phyloP scores from a whole-genome alignment of 768 basidiomycete species.

The Russula virescens region DNA sequence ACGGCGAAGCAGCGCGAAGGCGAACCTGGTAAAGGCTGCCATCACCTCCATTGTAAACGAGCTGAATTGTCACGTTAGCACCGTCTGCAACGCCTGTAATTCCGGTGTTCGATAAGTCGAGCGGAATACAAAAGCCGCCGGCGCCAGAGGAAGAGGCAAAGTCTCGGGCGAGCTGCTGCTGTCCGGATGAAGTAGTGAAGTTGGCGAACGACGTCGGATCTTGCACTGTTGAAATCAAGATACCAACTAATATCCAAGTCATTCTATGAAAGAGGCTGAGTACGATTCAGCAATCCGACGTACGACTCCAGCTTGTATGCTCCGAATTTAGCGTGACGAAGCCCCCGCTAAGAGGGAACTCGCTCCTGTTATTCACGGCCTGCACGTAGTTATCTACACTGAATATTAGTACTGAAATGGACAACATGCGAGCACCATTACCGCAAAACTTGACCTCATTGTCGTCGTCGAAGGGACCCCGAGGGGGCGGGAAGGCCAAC shows the following conservation, averaged over 20 bases:
- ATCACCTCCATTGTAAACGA: slow-evolving; percentile 67
- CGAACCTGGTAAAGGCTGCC: slow-evolving; percentile 62
- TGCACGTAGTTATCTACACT: slow-evolving; percentile 55
- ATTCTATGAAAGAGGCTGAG: not conserved
- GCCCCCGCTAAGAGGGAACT: slow-evolving; percentile 62
- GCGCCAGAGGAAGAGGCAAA: slow-evolving; percentile 49
- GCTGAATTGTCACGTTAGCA: slow-evolving; percentile 67
- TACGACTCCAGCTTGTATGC: slow-evolving; percentile 58
- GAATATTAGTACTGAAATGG: not conserved
- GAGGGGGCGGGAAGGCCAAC: slow-evolving; percentile 65
- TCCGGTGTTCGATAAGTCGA: slow-evolving; percentile 49
- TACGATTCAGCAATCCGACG: slow-evolving; percentile 23
- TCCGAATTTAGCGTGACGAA: slow-evolving; percentile 60
- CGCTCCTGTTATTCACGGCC: slow-evolving; percentile 49
- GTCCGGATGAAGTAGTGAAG: slow-evolving; percentile 45
- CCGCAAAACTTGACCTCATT: slow-evolving; percentile 64
- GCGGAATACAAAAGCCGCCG: slow-evolving; percentile 61
- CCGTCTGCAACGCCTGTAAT: slow-evolving; percentile 53
- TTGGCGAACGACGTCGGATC: slow-evolving; percentile 59
- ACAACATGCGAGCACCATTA: slow-evolving; percentile 25
- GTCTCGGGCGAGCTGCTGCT: slow-evolving; percentile 36
- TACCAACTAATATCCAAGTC: slow-evolving; percentile 38
- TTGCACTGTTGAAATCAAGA: slow-evolving; percentile 48
- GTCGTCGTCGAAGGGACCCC: slow-evolving; percentile 61
- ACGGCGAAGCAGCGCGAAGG: not conserved